Base-by-base conservation (phyloP, 139 green algal genomes). In the Chlamydomonas asymmetrica region DNA sequence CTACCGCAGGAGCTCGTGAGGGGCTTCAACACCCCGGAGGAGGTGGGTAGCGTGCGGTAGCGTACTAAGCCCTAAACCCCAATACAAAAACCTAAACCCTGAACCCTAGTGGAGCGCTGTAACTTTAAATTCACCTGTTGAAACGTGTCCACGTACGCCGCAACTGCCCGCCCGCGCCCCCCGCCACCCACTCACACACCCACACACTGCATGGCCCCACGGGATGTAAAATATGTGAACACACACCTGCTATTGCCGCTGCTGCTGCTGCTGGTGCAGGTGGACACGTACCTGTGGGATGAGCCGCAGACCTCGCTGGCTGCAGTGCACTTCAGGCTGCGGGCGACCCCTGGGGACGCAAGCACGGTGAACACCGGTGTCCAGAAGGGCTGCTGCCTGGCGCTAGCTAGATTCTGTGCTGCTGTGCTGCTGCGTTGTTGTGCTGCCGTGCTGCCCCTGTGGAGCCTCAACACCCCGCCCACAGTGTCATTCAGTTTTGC, bases 271-370 rank as follows among this genome's bases (percentile, higher is more conserved):
- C 41, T 34, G n/a, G 29, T 45, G 25, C 73, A 85, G 80, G 80
- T 67, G 25, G 80, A 85, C 40, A 10, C 52, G 2, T 85, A 76
- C 74, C 74, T 85, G 43, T 70, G 43, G 56, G 38, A 57, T 20
- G 32, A 85, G 45, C 74, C 74, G 3, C 57, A 80, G 40, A 80
- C 65, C 5, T 71, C 75, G 64, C 39, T 86, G 52, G 81, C 75
- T 4, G 81, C 75, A 3, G 27, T 82, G 25, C 75, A 86, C 72
- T 75, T 83, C n/a, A 63, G 52, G n/a, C n/a, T n/a, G n/a, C n/a
- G n/a, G n/a, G n/a, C n/a, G n/a, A n/a, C n/a, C n/a, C n/a, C n/a
- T n/a, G n/a, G n/a, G n/a, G n/a, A n/a, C n/a, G n/a, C n/a, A n/a
- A n/a, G n/a, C n/a, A n/a, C n/a, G n/a, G n/a, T n/a, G n/a, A n/a